phyloP scores from a whole-genome alignment of 306 rosid genomes.

The Inga oerstediana region DNA sequence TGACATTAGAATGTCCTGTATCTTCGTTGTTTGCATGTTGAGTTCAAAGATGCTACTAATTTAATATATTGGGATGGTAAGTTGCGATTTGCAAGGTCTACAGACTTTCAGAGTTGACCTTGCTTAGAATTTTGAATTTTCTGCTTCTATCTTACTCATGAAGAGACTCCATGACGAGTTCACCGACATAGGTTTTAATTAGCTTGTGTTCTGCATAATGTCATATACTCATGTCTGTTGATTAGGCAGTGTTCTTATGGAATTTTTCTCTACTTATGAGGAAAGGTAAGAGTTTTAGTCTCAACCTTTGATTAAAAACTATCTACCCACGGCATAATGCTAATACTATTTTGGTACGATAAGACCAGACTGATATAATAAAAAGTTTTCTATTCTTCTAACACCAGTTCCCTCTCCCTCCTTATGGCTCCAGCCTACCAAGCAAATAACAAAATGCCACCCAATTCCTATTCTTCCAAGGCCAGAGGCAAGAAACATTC shows the following conservation, averaged over 20 bases:
- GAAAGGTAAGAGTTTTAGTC: constrained; percentile 25
- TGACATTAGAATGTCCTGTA: neutral
- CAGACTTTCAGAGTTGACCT: neutral
- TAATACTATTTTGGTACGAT: constrained; percentile 10
- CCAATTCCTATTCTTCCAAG: neutral
- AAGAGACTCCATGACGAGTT: neutral
- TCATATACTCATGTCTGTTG: neutral
- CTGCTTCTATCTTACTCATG: neutral
- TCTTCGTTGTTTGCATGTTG: neutral
- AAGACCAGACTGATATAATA: neutral
- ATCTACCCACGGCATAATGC: neutral
- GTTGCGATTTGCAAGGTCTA: constrained; percentile 11
- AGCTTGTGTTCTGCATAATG: constrained; percentile 10
- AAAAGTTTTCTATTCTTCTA: neutral
- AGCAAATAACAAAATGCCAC: neutral
- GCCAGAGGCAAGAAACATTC: neutral
- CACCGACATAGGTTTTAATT: constrained; percentile 21
- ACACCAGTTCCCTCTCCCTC: neutral
- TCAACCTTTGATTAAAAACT: constrained; percentile 16
- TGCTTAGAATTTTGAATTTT: constrained; percentile 7
- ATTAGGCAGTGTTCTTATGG: neutral
- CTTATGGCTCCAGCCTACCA: neutral
- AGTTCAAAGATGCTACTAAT: neutral
- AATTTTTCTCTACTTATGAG: neutral
- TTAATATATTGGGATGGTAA: neutral